phyloP scores from a whole-genome alignment of 2,329 filamentous ascomycete genomes.

The Alternaria viburni region DNA sequence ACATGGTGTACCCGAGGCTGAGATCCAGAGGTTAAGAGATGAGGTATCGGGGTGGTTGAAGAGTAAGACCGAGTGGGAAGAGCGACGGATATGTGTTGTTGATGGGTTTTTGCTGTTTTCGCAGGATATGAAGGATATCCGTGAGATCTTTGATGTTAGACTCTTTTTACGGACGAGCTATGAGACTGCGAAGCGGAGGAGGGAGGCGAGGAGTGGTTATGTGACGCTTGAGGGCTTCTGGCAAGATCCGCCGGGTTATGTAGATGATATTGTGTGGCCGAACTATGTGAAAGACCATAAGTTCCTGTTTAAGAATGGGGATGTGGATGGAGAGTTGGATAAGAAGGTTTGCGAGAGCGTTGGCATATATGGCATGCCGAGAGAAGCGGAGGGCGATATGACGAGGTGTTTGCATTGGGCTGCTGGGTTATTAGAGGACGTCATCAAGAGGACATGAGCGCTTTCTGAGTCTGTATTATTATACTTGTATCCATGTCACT shows the following conservation, averaged over 20 bases:
- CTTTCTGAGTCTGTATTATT: constrained; percentile 11
- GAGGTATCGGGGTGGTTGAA: constrained; percentile 19
- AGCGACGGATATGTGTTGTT: constrained; percentile 65
- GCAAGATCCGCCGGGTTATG: constrained; percentile 92
- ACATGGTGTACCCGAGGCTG: constrained; percentile 35
- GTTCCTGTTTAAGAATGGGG: constrained; percentile 75
- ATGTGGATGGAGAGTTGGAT: constrained; percentile 67
- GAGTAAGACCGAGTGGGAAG: constrained; percentile 21
- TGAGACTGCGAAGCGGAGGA: constrained; percentile 65
- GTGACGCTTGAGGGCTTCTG: constrained; percentile 87
- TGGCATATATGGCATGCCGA: constrained; percentile 49
- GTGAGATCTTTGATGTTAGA: constrained; percentile 72
- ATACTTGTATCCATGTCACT: not conserved
- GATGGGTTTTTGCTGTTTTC: constrained; percentile 90
- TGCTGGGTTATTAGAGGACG: constrained; percentile 28
- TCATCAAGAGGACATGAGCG: constrained; percentile 21
- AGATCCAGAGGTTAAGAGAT: constrained; percentile 48
- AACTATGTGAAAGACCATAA: constrained; percentile 84
- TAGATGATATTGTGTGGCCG: constrained; percentile 94
- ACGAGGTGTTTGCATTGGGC: constrained; percentile 41
- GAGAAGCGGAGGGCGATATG: constrained; percentile 45
- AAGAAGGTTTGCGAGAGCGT: constrained; percentile 43
- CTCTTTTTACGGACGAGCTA: constrained; percentile 76
- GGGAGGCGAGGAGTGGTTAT: constrained; percentile 75
- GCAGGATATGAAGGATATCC: constrained; percentile 58